These are phyloP conservation scores for Pluteus cervinus DNA, from an alignment of 768 basidiomycete genomes.

Conservation along the genomic window DNA sequence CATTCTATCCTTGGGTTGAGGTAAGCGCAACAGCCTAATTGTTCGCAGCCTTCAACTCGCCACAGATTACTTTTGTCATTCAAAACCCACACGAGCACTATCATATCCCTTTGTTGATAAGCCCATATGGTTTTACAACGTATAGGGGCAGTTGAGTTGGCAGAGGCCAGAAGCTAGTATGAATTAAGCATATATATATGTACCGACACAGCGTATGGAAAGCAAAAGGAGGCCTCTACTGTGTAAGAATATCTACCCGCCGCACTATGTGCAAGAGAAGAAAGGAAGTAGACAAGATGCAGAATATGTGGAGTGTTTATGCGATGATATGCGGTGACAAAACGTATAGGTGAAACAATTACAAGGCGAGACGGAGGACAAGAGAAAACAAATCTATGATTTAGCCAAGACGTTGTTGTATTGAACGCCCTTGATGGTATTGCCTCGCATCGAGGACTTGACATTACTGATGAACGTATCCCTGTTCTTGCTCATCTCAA, in stretches of 20 bases:
- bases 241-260: conserved; percentile 15
- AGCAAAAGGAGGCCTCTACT: conserved; percentile 14
- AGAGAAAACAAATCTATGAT: conserved; percentile 19
- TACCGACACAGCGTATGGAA: conserved; percentile 17
- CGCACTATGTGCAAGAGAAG: too few species aligned
- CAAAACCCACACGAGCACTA: conserved; percentile 74
- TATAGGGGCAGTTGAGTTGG: conserved; percentile 75
- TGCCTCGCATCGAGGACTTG: conserved; percentile 81
- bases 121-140: conserved; percentile 88
- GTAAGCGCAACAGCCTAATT: conserved; percentile 30
- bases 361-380: conserved; percentile 11
- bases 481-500: conserved; percentile 86
- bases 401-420: conserved; percentile 70
- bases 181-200: conserved; percentile 19
- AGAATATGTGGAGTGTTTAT: too few species aligned
- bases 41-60: conserved; percentile 2
- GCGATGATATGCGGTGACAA: too few species aligned
- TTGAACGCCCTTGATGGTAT: conserved; percentile 65
- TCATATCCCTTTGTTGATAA: conserved; percentile 88
- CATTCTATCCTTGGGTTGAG: conserved; percentile 92
- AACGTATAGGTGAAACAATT: conserved; percentile 12
- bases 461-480: conserved; percentile 83
- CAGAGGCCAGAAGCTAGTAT: conserved; percentile 6
- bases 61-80: conserved; percentile 74
- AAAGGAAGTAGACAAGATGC: too few species aligned